Evolutionary conservation across 345 rosid species (phyloP), one percentile per base, ranked within the genome.

Genomic region (Diplotaxis tenuifolia): DNA sequence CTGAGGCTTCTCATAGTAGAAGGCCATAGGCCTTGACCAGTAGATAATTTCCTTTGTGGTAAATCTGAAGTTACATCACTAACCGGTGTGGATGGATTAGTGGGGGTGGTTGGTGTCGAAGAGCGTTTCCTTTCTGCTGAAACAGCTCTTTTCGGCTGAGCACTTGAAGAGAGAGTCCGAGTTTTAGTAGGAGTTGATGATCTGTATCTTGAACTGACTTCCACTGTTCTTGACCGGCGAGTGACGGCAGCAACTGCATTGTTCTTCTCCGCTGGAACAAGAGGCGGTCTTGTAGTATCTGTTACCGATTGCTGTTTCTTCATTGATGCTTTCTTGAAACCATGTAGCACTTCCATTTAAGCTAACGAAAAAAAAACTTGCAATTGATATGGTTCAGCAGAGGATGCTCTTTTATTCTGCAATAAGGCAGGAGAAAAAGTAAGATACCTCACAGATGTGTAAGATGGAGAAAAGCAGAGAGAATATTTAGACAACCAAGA

Each of bases 1-100:
- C 86, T 94, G 62, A 91, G 95, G 71, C 95, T 94, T 82, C 98
- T 85, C 97, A 94, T 94, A 10, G 96, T 94, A 15, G 98, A 94
- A 71, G 98, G 98, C 98, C 98, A 94, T 83, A 94, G 80, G 72
- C 95, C 75, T 80, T 94, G 82, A 53, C 88, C 87, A 18, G 76
- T 62, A 68, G 84, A 80, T 62, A 82, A 58, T 79, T 84, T 86
- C 84, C 92, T 86, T n/a, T n/a, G n/a, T 20, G 78, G 82, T 56
- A 71, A 66, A 73, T 86, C 81, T 23, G 79, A 61, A 38, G 80
- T 81, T 65, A 86, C 84, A 62, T 91, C 98, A 64, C 76, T 75
- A 72, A 89, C 91, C 15, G 97, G 96, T 16, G 97, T 94, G 31
- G 82, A 84, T 1, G 88, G 87, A 19, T 87, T 78, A 16, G 85